These are phyloP conservation scores for Peniophora sp. DNA, from an alignment of 1,284 basidiomycete genomes.

Conservation along the genomic window DNA sequence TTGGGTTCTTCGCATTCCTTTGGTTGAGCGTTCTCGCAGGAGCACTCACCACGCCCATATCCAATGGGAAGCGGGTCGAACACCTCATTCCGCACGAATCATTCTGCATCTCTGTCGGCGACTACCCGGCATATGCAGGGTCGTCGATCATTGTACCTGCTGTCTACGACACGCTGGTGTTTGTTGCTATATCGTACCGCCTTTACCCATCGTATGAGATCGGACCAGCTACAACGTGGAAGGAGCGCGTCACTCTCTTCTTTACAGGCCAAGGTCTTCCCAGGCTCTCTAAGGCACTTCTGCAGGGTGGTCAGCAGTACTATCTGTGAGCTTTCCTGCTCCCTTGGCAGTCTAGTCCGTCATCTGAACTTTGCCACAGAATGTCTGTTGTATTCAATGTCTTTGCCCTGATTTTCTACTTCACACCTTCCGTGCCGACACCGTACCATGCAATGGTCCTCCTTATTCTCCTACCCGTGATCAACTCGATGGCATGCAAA, in stretches of 20 bases:
- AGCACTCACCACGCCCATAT: constrained; percentile 11
- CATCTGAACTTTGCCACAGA: no score
- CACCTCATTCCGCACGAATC: not conserved
- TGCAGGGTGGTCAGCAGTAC: not conserved
- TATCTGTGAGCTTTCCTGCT: not conserved
- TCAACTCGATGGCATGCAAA: not conserved
- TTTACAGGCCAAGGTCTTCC: not conserved
- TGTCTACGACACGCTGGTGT: constrained; percentile 20
- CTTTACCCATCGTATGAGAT: no score
- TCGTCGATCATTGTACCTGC: constrained; percentile 14
- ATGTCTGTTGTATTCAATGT: not conserved
- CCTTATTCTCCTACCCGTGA: not conserved
- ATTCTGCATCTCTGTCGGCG: not conserved
- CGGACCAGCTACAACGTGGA: no score
- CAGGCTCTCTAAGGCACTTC: not conserved
- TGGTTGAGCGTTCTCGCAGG: constrained; percentile 17
- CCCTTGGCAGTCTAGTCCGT: no score
- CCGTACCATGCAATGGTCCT: not conserved
- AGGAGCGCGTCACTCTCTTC: no score
- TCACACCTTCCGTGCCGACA: not conserved
- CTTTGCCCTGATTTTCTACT: not conserved
- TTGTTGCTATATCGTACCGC: constrained; percentile 17
- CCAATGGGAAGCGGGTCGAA: no score
- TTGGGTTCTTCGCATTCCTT: constrained; percentile 16
- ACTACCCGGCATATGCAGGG: constrained; percentile 14